Evolutionary conservation across 148 eudicot genomes (phyloP).

Genomic region (Vaccinium darrowii): DNA sequence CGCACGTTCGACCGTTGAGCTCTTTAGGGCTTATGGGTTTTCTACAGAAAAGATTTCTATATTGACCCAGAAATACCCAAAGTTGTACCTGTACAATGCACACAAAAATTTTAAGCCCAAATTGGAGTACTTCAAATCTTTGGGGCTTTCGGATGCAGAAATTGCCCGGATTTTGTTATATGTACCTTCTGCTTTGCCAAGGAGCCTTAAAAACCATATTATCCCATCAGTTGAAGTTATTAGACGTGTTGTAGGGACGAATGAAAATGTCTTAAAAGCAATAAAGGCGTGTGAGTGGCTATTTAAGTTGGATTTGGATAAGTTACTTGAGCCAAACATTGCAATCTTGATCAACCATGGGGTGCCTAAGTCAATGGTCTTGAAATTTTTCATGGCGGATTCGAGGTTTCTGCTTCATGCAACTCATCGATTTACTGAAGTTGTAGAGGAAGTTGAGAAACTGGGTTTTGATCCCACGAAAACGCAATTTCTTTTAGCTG

Average conservation of each 20-base stretch:
- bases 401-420: background rate
- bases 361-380: constrained; percentile 9
- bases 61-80: constrained; percentile 5
- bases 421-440: background rate
- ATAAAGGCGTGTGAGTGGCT: too few relatives aligned
- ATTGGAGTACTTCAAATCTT: constrained; percentile 18
- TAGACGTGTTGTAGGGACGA: too few relatives aligned
- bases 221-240: too few relatives aligned
- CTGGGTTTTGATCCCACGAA: constrained; percentile 18
- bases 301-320: background rate
- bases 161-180: background rate
- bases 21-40: constrained; percentile 17
- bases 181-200: background rate
- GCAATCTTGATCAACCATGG: constrained; percentile 19
- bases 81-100: background rate
- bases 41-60: constrained; percentile 6
- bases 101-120: constrained; percentile 18
- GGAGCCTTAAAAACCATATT: constrained; percentile 28
- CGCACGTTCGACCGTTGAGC: constrained; percentile 6
- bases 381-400: background rate
- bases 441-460: constrained; percentile 7
- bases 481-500: too few relatives aligned
- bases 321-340: constrained; percentile 12
- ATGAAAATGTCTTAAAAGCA: too few relatives aligned
- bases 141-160: constrained; percentile 9